Conservation (phyloP, 495 filamentous ascomycete species). For the Diplogelasinospora grovesii region DNA sequence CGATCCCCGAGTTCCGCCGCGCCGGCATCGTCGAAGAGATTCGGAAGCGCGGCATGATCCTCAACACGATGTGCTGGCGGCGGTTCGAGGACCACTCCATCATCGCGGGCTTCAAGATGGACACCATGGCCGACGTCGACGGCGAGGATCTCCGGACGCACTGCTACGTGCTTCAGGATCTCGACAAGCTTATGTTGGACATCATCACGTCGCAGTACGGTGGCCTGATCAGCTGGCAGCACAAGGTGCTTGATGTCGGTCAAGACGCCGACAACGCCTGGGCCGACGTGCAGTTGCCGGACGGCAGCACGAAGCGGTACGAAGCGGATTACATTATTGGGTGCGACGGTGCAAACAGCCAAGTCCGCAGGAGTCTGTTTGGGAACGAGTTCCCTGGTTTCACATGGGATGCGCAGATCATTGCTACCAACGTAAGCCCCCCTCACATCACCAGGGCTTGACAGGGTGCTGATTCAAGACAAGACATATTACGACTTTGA, state of each 20-base stretch:
- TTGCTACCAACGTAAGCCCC: slow-evolving; percentile 53
- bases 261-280: slow-evolving; percentile 45
- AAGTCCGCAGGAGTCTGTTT: slow-evolving; percentile 48
- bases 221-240: slow-evolving; percentile 40
- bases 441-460: background rate
- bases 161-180: slow-evolving; percentile 29
- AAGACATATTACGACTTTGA: slow-evolving; percentile 53
- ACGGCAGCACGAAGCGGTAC: slow-evolving; percentile 32
- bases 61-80: slow-evolving; percentile 48
- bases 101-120: slow-evolving; percentile 24
- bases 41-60: slow-evolving; percentile 38
- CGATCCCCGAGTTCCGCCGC: slow-evolving; percentile 47
- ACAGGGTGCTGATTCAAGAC: background rate
- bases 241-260: slow-evolving; percentile 41
- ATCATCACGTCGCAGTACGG: slow-evolving; percentile 36
- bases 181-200: slow-evolving; percentile 40
- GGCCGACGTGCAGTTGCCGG: slow-evolving; percentile 43
- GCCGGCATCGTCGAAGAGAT: slow-evolving; percentile 53
- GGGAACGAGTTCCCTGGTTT: slow-evolving; percentile 54
- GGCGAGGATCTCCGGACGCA: slow-evolving; percentile 33
- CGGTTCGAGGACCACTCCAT: slow-evolving; percentile 28
- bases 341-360: slow-evolving; percentile 53
- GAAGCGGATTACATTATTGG: slow-evolving; percentile 52
- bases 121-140: slow-evolving; percentile 22
- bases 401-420: slow-evolving; percentile 52